phyloP scores from a whole-genome alignment of 306 rosid species.

The Rubus parviflorus region DNA sequence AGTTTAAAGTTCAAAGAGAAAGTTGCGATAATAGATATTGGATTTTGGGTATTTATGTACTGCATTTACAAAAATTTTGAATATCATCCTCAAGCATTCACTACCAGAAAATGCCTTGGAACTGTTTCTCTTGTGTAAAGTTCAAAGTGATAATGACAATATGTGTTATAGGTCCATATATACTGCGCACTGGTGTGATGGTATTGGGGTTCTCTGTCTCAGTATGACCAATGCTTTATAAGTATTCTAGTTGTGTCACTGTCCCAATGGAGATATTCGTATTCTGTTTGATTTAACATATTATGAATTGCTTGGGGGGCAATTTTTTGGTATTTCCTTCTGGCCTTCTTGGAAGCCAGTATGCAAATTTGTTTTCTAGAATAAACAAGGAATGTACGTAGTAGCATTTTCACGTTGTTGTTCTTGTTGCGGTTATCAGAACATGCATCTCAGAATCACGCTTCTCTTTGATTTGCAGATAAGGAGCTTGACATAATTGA shows the following conservation, averaged over 20 bases:
- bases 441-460: background rate
- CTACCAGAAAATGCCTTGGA: background rate
- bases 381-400: background rate
- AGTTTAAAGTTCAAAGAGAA: background rate
- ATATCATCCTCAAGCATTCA: too few species aligned
- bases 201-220: too few species aligned
- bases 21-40: background rate
- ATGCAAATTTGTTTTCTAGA: background rate
- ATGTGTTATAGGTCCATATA: too few species aligned
- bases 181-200: too few species aligned
- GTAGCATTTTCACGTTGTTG: background rate
- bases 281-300: background rate
- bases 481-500: slow-evolving; percentile 91
- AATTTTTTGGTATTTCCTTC: background rate
- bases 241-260: background rate
- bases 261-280: background rate
- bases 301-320: background rate
- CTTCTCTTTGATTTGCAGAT: slow-evolving; percentile 46
- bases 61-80: too few species aligned
- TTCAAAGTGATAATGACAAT: background rate
- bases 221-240: too few species aligned
- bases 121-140: background rate
- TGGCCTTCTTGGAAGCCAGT: background rate
- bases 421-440: background rate
- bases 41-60: too few species aligned